Base-by-base conservation (phyloP, 306 rosid species). In the Biancaea sappan region DNA sequence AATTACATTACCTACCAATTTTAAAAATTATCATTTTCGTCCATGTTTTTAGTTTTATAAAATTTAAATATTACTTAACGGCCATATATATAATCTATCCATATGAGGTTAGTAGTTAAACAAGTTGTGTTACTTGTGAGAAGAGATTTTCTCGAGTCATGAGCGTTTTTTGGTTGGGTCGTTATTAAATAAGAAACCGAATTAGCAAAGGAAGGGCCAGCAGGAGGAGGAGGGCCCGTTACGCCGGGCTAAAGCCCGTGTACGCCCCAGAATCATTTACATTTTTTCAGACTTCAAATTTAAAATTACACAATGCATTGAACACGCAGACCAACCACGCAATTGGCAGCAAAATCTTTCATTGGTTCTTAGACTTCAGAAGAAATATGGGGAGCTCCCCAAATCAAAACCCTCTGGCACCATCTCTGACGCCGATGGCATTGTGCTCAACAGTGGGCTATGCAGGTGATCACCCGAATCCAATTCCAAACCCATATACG, bases 381-480 rank as follows among this genome's bases (percentile, higher is more conserved):
- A 77, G 72, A 81, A 77, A 40, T 50, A 82, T 2, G 76, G 43
- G 16, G 82, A 59, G 66, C 60, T 34, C 2, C 82, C 85, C 40
- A 72, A 41, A 72, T 77, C 48, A 67, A 82, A 66, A 59, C 50
- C 63, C 5, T 82, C 85, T 0, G 71, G 76, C 25, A 71, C 15
- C 8, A 66, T 76, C 34, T 81, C 84, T 0, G 81, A 31, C 8
- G 67, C 82, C 1, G 82, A 32, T 9, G 85, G 79, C 73, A 67
- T 43, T 78, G 79, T 19, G 48, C 82, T 66, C 35, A 77, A 66
- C 5, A 77, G 79, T 31, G 85, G 82, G 51, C 79, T 81, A 31
- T 72, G 63, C 63, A 32, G 29, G 61, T 73, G 72, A 13, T 77
- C 82, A n/a, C 14, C 56, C 34, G 80, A 67, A 16, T 77, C 80